These are phyloP conservation scores for Simmondsia chinensis DNA, from an alignment of 148 eudicot genomes.

Conservation along the genomic window DNA sequence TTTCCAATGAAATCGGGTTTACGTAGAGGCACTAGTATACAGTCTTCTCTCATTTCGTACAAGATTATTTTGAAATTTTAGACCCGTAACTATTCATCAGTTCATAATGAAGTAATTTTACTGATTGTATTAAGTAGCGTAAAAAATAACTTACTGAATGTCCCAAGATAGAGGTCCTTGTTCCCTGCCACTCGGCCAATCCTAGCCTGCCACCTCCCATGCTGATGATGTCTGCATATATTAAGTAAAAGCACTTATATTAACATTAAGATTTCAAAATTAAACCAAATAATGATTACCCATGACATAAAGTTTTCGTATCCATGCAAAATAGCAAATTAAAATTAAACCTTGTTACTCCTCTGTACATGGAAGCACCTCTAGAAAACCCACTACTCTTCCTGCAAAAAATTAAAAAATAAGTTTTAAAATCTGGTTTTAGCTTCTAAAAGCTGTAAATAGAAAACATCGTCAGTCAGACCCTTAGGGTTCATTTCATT, in stretches of 20 bases:
- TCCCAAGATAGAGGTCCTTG: conserved; percentile 93
- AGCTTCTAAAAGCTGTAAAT: neutral
- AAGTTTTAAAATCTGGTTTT: neutral
- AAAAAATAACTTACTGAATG: conserved; percentile 73
- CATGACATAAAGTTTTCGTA: too few relatives aligned
- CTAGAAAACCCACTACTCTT: conserved; percentile 95
- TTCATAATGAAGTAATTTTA: too few relatives aligned
- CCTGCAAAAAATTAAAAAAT: conserved; percentile 26
- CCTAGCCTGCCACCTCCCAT: conserved; percentile 98
- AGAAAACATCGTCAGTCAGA: too few relatives aligned
- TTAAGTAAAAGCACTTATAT: neutral
- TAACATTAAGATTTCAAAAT: neutral
- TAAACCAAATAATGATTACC: too few relatives aligned
- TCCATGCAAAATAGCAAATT: neutral
- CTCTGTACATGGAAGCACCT: conserved; percentile 93
- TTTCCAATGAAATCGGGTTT: too few relatives aligned
- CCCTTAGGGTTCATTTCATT: neutral
- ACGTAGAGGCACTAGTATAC: too few relatives aligned
- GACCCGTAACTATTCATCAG: too few relatives aligned
- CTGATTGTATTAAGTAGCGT: too few relatives aligned
- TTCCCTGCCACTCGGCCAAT: conserved; percentile 94
- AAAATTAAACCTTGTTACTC: conserved; percentile 71
- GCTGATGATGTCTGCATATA: conserved; percentile 77
- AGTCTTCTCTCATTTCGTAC: too few relatives aligned
- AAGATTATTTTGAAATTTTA: too few relatives aligned